Conservation (phyloP, 1,139 yeast species). For the Yamadazyma dushanensis region DNA sequence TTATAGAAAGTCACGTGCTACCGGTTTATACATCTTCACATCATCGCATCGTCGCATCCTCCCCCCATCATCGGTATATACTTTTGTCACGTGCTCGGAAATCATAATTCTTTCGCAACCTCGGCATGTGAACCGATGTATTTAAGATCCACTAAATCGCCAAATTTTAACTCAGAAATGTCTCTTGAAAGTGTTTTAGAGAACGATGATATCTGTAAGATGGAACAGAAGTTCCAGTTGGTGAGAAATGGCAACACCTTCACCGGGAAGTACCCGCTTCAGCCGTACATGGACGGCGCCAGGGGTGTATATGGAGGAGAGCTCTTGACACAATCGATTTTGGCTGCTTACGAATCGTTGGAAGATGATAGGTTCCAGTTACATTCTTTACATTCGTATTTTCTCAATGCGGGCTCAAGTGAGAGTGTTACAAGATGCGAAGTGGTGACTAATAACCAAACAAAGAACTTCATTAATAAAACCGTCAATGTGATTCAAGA, state of each 20-base stretch:
- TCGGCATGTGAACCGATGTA: too few species aligned
- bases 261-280: slow-evolving; percentile 38
- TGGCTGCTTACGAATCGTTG: slow-evolving; percentile 42
- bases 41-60: background rate
- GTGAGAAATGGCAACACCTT: slow-evolving; percentile 14
- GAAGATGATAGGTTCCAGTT: slow-evolving; percentile 39
- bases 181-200: slow-evolving; percentile 18
- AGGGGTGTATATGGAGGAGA: slow-evolving; percentile 48
- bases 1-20: background rate
- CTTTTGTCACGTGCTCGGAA: background rate
- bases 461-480: slow-evolving; percentile 33
- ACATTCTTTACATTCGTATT: slow-evolving; percentile 42
- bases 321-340: slow-evolving; percentile 31
- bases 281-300: slow-evolving; percentile 28
- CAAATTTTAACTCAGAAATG: background rate
- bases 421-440: slow-evolving; percentile 27
- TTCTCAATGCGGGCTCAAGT: slow-evolving; percentile 35
- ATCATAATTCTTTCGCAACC: too few species aligned
- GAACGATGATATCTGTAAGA: slow-evolving; percentile 19
- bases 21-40: background rate
- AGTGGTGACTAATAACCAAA: slow-evolving; percentile 30
- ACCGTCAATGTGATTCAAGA: slow-evolving; percentile 29
- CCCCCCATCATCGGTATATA: background rate
- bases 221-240: slow-evolving; percentile 25
- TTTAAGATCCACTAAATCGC: too few species aligned